Conservation (phyloP, 1,284 basidiomycete species). For the Apiotrichum montevideense region DNA sequence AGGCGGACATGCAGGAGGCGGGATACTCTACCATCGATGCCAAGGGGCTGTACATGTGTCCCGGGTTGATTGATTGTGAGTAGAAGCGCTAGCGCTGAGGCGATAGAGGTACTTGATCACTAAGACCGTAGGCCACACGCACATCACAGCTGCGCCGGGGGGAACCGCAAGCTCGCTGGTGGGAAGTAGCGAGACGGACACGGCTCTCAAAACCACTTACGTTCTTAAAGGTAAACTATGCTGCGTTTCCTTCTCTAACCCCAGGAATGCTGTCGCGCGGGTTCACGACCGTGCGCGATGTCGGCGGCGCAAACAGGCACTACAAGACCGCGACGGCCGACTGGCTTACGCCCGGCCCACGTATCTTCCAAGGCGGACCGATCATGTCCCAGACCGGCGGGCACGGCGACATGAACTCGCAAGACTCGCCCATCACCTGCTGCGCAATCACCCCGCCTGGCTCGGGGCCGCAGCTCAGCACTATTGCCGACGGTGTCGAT, state of each 20-base stretch:
- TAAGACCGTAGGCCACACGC: conserved; percentile 49
- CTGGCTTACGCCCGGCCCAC: conserved; percentile 19
- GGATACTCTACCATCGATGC: conserved; percentile 39
- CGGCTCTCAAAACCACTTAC: conserved; percentile 47
- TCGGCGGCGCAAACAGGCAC: conserved; percentile 17
- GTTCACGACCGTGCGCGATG: conserved; percentile 52
- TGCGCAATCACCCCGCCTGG: not conserved
- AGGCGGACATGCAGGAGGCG: conserved; percentile 18
- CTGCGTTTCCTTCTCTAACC: not conserved
- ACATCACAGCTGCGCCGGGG: conserved; percentile 49
- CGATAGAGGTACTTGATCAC: not conserved
- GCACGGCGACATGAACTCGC: conserved; percentile 12
- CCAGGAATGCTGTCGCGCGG: conserved; percentile 49
- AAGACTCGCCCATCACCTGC: conserved; percentile 1
- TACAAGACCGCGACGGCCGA: conserved; percentile 18
- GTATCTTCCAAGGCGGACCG: conserved; percentile 12
- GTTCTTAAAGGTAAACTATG: conserved; percentile 29
- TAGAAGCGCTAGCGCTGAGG: not conserved
- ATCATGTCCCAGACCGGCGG: conserved; percentile 17
- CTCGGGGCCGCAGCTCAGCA: not conserved
- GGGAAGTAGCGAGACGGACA: conserved; percentile 35
- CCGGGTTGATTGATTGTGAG: conserved; percentile 38
- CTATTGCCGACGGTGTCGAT: conserved; percentile 12
- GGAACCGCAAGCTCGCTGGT: conserved; percentile 16
- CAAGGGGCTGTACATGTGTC: conserved; percentile 48